These are phyloP conservation scores for Bimuria novae-zelandiae DNA, from an alignment of 2,329 filamentous ascomycete species.

Conservation along the genomic window DNA sequence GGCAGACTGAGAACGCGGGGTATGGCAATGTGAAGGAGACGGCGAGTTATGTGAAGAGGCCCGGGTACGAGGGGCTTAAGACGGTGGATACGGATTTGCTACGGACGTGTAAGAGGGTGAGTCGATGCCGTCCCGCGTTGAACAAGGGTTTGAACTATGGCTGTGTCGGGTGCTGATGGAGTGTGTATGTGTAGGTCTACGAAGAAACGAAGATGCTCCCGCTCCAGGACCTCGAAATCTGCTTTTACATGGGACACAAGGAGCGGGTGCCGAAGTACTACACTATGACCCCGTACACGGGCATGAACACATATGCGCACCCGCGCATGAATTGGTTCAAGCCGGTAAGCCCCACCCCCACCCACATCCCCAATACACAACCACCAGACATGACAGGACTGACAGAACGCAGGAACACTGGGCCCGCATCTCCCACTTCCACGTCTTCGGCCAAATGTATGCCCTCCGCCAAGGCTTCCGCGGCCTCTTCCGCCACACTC, in stretches of 20 bases:
- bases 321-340: conserved; percentile 4
- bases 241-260: conserved; percentile 1
- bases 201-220: conserved; percentile 3
- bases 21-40: conserved; percentile 17
- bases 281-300: not conserved
- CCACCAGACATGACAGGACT: not conserved
- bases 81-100: conserved; percentile 35
- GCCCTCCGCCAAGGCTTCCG: not conserved
- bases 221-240: conserved; percentile 1
- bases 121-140: conserved; percentile 11
- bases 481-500: conserved; percentile 9
- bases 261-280: not conserved
- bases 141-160: no score
- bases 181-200: not conserved
- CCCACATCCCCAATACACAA: not conserved
- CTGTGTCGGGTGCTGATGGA: not conserved
- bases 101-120: conserved; percentile 42
- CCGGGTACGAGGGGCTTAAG: conserved; percentile 28
- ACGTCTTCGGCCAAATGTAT: conserved; percentile 12
- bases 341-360: not conserved
- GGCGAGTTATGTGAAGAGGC: conserved; percentile 5
- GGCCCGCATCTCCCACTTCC: not conserved
- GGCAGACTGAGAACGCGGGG: conserved; percentile 18
- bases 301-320: not conserved
- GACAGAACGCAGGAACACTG: not conserved